phyloP scores from a whole-genome alignment of 495 filamentous ascomycete genomes.

The Penicillium ochrochloron region DNA sequence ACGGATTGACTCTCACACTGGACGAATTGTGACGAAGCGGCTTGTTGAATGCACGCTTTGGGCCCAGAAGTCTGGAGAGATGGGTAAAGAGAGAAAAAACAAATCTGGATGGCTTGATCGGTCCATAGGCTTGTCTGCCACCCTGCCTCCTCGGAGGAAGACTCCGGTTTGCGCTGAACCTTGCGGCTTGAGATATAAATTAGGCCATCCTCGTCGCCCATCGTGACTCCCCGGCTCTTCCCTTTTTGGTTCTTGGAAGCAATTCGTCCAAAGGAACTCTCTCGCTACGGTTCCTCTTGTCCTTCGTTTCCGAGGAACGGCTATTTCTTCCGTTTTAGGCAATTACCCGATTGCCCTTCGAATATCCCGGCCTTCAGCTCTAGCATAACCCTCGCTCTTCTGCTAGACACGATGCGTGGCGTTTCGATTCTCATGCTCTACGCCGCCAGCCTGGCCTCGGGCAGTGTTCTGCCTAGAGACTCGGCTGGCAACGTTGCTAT shows the following conservation, averaged over 20 bases:
- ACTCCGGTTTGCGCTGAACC: slow-evolving; percentile 2
- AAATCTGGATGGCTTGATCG: slow-evolving; percentile 5
- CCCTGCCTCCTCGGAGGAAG: not conserved
- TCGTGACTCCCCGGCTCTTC: not conserved
- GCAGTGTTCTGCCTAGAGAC: slow-evolving; percentile 22
- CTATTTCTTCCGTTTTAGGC: slow-evolving; percentile 8
- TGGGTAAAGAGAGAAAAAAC: not conserved
- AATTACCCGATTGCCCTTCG: not conserved
- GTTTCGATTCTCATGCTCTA: slow-evolving; percentile 27
- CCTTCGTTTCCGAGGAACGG: slow-evolving; percentile 22
- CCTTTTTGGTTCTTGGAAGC: slow-evolving; percentile 8
- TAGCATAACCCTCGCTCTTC: slow-evolving; percentile 21
- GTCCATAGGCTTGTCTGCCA: not conserved
- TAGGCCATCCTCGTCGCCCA: not conserved
- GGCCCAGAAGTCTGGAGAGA: not conserved
- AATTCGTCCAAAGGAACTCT: slow-evolving; percentile 30
- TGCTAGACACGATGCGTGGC: slow-evolving; percentile 28
- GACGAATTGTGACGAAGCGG: slow-evolving; percentile 13
- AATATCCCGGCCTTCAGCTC: not conserved
- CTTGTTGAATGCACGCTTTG: not conserved
- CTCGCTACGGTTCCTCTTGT: slow-evolving; percentile 34
- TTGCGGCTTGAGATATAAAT: slow-evolving; percentile 21
- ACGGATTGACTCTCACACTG: slow-evolving; percentile 16
- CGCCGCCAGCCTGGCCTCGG: slow-evolving; percentile 30
- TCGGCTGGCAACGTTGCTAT: slow-evolving; percentile 18